Percentiles rank a stretch among this genome's conserved stretches.
phyloP scores from a whole-genome alignment of 768 basidiomycete species.

The Lactifluus rugatus region DNA sequence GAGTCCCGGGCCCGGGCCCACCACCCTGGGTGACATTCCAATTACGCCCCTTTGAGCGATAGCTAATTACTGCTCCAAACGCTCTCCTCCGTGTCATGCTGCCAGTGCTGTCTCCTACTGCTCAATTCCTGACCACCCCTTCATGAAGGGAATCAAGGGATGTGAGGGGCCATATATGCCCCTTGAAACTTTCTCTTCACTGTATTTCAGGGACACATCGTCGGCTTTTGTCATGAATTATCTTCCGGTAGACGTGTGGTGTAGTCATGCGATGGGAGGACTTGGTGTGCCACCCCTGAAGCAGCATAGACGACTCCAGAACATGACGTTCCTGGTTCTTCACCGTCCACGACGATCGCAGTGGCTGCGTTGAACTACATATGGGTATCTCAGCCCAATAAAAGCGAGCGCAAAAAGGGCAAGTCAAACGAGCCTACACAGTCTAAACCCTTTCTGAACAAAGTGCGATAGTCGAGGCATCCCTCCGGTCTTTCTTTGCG shows the following conservation, averaged over 20 bases:
- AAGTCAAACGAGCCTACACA: not conserved
- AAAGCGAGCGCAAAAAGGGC: not conserved
- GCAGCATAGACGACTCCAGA: not conserved
- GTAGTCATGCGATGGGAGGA: not conserved
- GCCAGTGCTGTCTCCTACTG: not conserved
- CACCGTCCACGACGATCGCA: not conserved
- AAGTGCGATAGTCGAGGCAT: not conserved
- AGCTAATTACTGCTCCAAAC: not conserved
- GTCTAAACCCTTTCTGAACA: constrained; percentile 8
- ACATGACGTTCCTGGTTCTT: not conserved
- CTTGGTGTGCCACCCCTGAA: not conserved
- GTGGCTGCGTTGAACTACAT: not conserved
- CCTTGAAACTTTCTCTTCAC: not conserved
- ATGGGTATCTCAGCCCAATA: not conserved
- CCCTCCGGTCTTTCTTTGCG: not conserved
- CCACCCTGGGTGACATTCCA: not conserved
- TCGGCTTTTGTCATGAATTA: not conserved
- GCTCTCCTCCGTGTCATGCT: not conserved
- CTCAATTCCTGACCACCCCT: not conserved
- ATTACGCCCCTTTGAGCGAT: not conserved
- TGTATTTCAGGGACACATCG: not conserved
- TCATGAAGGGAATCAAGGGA: not conserved
- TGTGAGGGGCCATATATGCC: not conserved
- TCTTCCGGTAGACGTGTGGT: not conserved
- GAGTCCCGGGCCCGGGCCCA: not conserved